A percentile compares a stretch with the other conserved stretches of the same genome.
phyloP scores from a whole-genome alignment of 2,329 filamentous ascomycete species.

The Paraconiothyrium sp. region DNA sequence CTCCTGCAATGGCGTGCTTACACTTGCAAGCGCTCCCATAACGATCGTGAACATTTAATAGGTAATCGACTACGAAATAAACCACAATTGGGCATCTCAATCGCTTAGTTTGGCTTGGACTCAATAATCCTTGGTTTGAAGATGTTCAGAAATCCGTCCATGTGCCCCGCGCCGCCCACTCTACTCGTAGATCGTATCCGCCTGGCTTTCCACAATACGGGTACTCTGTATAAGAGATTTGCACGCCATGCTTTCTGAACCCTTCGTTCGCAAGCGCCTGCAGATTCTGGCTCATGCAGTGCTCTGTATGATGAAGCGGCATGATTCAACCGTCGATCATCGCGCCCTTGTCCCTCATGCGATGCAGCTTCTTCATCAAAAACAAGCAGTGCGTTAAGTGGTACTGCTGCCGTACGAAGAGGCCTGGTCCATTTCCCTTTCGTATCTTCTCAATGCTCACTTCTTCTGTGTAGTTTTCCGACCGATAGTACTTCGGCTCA shows the following conservation, averaged over 20 bases:
- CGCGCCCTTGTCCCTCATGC: background rate
- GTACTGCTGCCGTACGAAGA: constrained; percentile 6
- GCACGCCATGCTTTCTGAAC: constrained; percentile 1
- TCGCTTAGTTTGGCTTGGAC: too few species aligned
- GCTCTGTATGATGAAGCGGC: constrained; percentile 9
- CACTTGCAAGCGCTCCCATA: background rate
- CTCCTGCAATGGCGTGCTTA: constrained; percentile 23
- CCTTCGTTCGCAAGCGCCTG: background rate
- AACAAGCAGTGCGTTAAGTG: constrained; percentile 15
- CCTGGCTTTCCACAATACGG: constrained; percentile 12
- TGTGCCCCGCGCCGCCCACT: background rate
- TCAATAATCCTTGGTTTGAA: background rate
- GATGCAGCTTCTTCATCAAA: constrained; percentile 10
- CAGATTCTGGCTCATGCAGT: constrained; percentile 1
- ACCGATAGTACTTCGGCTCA: constrained; percentile 12
- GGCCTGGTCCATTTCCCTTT: constrained; percentile 3
- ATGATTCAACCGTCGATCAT: constrained; percentile 7
- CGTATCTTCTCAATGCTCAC: constrained; percentile 14
- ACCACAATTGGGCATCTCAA: background rate
- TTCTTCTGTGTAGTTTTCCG: constrained; percentile 13
- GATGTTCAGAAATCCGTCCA: constrained; percentile 1
- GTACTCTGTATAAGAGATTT: constrained; percentile 10
- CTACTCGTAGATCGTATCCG: background rate
- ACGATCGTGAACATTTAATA: background rate
- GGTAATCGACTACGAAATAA: background rate